Evolutionary conservation across 1,284 basidiomycete genomes (phyloP).

Genomic region (Meira miltonrushii): DNA sequence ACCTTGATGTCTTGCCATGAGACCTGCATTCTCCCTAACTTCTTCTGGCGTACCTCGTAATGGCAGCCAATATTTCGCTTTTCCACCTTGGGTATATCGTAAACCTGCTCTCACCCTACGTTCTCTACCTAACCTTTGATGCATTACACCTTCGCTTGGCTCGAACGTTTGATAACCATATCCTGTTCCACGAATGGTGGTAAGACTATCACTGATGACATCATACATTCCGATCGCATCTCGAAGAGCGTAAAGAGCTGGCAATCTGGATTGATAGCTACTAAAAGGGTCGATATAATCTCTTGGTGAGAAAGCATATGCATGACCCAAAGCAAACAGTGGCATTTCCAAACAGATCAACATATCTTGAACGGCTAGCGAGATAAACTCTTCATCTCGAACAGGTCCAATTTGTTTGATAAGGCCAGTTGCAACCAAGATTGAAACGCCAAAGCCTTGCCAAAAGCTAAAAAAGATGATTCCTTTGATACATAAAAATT

Average conservation of each 20-base stretch:
- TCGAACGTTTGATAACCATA: constrained; percentile 95
- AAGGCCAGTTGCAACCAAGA: constrained; percentile 73
- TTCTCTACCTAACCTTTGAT: constrained; percentile 54
- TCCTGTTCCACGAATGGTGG: constrained; percentile 77
- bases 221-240: constrained; percentile 72
- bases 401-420: constrained; percentile 70
- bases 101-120: constrained; percentile 59
- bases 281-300: constrained; percentile 42
- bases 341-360: constrained; percentile 94
- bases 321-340: constrained; percentile 86
- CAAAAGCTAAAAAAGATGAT: constrained; percentile 98
- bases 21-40: constrained; percentile 18
- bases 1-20: constrained; percentile 41
- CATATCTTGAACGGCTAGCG: constrained; percentile 44
- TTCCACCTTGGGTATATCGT: constrained; percentile 80
- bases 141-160: constrained; percentile 85
- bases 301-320: constrained; percentile 66
- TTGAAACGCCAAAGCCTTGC: constrained; percentile 77
- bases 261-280: constrained; percentile 37
- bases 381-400: constrained; percentile 66
- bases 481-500: constrained; percentile 84
- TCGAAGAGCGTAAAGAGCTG: constrained; percentile 64
- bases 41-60: constrained; percentile 24
- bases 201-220: constrained; percentile 76
- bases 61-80: constrained; percentile 56